Conservation (phyloP, 1,284 basidiomycete genomes). For the Trametes pubescens region DNA sequence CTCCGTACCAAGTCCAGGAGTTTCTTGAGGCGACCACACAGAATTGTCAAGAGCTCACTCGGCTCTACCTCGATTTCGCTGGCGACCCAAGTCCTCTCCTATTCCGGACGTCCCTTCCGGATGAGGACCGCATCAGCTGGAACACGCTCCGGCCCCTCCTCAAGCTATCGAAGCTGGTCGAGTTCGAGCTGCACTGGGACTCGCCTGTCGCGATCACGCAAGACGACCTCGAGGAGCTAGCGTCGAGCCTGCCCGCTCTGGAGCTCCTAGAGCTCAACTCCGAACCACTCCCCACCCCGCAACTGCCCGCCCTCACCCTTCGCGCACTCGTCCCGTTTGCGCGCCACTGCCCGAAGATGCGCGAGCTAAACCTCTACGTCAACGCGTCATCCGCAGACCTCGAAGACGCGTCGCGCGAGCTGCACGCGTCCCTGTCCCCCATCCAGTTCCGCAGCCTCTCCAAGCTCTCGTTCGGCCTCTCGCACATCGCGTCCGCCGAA, state of each 20-base stretch:
- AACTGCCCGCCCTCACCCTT: conserved; percentile 52
- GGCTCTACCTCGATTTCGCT: conserved; percentile 47
- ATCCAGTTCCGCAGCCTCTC: conserved; percentile 50
- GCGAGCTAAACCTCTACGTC: conserved; percentile 60
- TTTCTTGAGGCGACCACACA: conserved; percentile 55
- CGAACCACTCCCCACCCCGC: conserved; percentile 51
- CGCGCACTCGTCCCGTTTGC: conserved; percentile 60
- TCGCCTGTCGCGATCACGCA: conserved; percentile 56
- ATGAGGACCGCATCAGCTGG: conserved; percentile 49
- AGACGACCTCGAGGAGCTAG: conserved; percentile 58
- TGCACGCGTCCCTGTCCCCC: conserved; percentile 22
- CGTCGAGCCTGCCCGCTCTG: conserved; percentile 56
- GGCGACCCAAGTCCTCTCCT: conserved; percentile 25
- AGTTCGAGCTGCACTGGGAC: conserved; percentile 62
- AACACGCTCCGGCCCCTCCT: conserved; percentile 59
- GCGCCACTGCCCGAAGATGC: conserved; percentile 58
- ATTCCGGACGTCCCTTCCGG: conserved; percentile 15
- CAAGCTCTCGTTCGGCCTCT: conserved; percentile 57
- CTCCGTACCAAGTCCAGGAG: conserved; percentile 49
- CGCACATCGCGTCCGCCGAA: conserved; percentile 50
- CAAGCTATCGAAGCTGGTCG: conserved; percentile 51
- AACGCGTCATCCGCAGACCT: conserved; percentile 45
- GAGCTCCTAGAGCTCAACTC: conserved; percentile 58
- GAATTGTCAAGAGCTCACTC: conserved; percentile 54
- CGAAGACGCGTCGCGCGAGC: conserved; percentile 27